Evolutionary conservation across 2,329 filamentous ascomycete genomes (phyloP), one percentile per base, ranked within the genome.

Genomic region (Alternaria brassicicola): DNA sequence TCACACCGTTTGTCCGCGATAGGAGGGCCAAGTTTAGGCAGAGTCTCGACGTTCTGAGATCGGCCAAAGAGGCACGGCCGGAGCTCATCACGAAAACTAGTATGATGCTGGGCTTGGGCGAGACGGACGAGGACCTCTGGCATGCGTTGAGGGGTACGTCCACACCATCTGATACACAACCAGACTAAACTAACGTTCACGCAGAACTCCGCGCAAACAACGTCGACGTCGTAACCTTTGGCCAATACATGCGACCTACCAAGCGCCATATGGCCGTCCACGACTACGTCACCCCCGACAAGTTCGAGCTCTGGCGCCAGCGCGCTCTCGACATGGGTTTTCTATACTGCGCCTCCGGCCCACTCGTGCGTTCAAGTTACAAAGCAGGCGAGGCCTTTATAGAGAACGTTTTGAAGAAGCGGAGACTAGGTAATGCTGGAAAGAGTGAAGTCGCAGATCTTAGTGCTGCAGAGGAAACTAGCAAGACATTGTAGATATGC

Each of bases 161-260:
- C 6, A 17, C 15, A 31, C 28, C 10, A 15, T 8, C 23, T 12
- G n/a, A n/a, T n/a, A 4, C 23, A 5, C 4, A 25, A 25, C 1
- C 15, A 19, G 13, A 26, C 9, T 33, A 35, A 36, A 25, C 31
- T 55, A 50, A 65, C 69, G 52, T 54, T 0, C 3, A 17, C 7
- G 13, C 58, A 87, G 91, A 96, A 76, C 85, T 99, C 12, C 86
- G 95, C 57, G 88, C 88, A 65, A 85, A 88, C 57, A 83, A 91
- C 59, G 93, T 97, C 43, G 95, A 99, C 69, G 92, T 99, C 12
- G 93, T 99, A 57, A 99, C 95, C 0, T 99, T 99, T 68, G 95
- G 95, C n/a, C 95, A 99, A 82, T 99, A 99, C 82, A 99, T 99
- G 95, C 91, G 94, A 10, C 95, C 95, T 2, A 99, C 95, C 4